phyloP scores from a whole-genome alignment of 352 stramenopile species.

The Pythium brachiatum region DNA sequence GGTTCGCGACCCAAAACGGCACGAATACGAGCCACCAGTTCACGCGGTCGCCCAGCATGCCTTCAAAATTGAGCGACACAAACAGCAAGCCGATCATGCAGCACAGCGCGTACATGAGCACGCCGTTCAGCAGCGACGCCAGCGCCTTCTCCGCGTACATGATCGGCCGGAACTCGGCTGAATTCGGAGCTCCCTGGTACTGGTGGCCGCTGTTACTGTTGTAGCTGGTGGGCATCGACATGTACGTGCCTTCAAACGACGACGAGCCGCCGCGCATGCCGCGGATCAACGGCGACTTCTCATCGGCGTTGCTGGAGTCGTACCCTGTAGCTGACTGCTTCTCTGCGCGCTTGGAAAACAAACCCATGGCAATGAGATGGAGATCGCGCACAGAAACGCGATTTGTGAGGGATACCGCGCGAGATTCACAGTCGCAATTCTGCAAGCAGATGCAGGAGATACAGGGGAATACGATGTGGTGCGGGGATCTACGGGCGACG shows the following conservation, averaged over 20 bases:
- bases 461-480: conserved; percentile 2
- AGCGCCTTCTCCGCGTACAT: conserved; percentile 78
- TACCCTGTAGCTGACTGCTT: neutral
- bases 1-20: conserved; percentile 81
- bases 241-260: conserved; percentile 71
- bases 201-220: neutral
- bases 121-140: conserved; percentile 64
- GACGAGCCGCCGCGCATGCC: conserved; percentile 45
- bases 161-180: conserved; percentile 71
- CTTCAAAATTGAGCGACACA: conserved; percentile 78
- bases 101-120: conserved; percentile 75
- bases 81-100: conserved; percentile 68
- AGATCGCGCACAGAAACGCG: neutral
- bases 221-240: conserved; percentile 49
- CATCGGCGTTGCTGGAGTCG: conserved; percentile 22
- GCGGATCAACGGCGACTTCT: conserved; percentile 70
- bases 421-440: neutral
- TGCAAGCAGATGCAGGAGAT: conserved; percentile 1
- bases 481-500: neutral
- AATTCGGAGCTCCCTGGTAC: conserved; percentile 22
- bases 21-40: conserved; percentile 84
- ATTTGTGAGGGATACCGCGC: neutral
- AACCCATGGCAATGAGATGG: neutral
- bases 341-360: conserved; percentile 2
- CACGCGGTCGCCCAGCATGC: conserved; percentile 48